Conservation (phyloP, 257 asterid genomes). For the Nicotiana undulata region DNA sequence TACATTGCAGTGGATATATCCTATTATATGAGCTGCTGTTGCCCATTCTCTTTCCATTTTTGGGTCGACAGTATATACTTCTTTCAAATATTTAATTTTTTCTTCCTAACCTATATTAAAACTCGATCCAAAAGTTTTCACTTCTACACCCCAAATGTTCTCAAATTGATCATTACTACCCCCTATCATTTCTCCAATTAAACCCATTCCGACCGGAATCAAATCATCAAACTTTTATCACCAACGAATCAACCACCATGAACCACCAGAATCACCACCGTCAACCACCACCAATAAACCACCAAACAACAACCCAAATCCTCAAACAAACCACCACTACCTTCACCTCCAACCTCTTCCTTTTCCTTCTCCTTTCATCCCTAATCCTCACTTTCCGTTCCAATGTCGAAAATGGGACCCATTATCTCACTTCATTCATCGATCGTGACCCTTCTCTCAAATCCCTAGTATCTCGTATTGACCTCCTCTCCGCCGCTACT, state of each 20-base stretch:
- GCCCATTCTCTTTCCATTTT: neutral
- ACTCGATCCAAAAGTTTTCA: neutral
- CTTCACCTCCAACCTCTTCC: conserved; percentile 40
- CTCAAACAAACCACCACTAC: conserved; percentile 43
- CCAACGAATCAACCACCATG: neutral
- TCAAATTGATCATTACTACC: conserved; percentile 4
- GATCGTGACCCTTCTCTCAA: conserved; percentile 69
- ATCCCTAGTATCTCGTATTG: conserved; percentile 69
- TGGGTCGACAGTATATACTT: neutral
- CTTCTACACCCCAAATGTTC: neutral
- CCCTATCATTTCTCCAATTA: neutral
- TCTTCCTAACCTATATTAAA: neutral
- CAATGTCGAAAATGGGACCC: conserved; percentile 59
- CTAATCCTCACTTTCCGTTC: conserved; percentile 62
- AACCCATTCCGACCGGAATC: neutral
- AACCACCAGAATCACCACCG: neutral
- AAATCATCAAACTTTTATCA: neutral
- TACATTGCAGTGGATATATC: too few species aligned
- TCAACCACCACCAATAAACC: conserved; percentile 31
- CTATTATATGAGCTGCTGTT: neutral
- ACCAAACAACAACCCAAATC: conserved; percentile 49
- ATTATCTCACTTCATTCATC: conserved; percentile 62
- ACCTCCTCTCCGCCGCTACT: conserved; percentile 30
- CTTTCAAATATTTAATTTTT: too few species aligned
- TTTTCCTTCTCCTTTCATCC: conserved; percentile 52